Evolutionary conservation across 2,329 filamentous ascomycete genomes (phyloP), one percentile per base, ranked within the genome.

Genomic region (Nigrograna mackinnonii): DNA sequence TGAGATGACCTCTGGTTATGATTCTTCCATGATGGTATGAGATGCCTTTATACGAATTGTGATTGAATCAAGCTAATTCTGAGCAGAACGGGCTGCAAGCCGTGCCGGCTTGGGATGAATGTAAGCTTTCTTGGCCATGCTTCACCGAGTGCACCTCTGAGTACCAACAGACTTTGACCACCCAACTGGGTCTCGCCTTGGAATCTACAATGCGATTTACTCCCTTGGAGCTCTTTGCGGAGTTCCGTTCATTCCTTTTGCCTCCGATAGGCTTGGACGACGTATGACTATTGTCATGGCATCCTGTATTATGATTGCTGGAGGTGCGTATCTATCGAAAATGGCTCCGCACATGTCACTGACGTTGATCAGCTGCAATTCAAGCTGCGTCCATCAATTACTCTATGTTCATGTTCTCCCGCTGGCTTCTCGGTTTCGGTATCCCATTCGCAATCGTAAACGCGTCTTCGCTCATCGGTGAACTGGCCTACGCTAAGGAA

Each of bases 351-450:
- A 66, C 41, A n/a, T n/a, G n/a, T n/a, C 58, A 65, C 35, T 44
- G 62, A 33, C 17, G 31, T 28, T n/a, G n/a, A n/a, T 6, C 17
- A 39, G 37, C 37, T n/a, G 37, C 24, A 2, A 7, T 39, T 9
- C 37, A 39, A 22, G 37, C 14, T 7, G 37, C 16, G 9, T 39
- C 37, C 12, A 17, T 26, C 18, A 22, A 28, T 33, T 28, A 19
- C 16, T 20, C 16, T 26, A 84, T 83, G 80, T 85, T 82, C 53
- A 78, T 84, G 47, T 65, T 83, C 16, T 73, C 81, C 11, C 78
- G 82, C 41, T 73, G 82, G 44, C 67, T 84, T 19, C 75, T 84
- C n/a, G 82, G 82, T 13, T 76, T 79, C 18, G 82, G 82, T n/a
- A 80, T 84, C 35, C 76, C 79, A 0, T 81, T 79, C 50, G 78